Evolutionary conservation across 2,329 filamentous ascomycete species (phyloP), one percentile per base, ranked within the genome.

Genomic region (Colletotrichum shisoi): DNA sequence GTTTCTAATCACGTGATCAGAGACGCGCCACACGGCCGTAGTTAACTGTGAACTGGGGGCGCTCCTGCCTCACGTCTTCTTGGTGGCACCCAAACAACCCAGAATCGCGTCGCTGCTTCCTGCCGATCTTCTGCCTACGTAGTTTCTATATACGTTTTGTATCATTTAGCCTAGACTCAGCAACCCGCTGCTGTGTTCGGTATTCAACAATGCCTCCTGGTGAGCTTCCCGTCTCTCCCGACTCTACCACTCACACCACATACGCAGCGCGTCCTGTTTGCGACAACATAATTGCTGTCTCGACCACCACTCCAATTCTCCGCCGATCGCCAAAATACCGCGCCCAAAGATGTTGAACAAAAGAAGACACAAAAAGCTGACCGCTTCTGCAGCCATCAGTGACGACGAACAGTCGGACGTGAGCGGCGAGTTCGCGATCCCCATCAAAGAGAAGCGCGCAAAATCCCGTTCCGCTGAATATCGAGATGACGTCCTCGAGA

Each of bases 401-500:
- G 78, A 80, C 57, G 73, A 75, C 3, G 76, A 78, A 48, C 69
- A 73, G 49, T 78, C 76, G 13, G 79, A 79, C 27, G 19, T 62
- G 15, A 52, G 49, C 49, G 56, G 52, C 63, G 62, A 48, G 13
- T 53, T 68, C 42, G 48, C 52, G 21, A 57, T 62, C 13, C 62
- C 66, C n/a, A 19, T 62, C 37, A 48, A 46, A 4, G 57, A 57
- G 31, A 52, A 39, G 19, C 66, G 62, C 57, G 57, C 44, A 13
- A 68, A 68, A 56, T 64, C 61, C 56, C 42, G 48, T 19, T 65
- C 65, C 19, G 61, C 48, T 13, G 65, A 65, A 34, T 51, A 54
- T 49, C 45, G 42, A 54, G 61, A 56, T 27, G 56, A 64, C 17
- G 27, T 64, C 39, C 48, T 45, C 49, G 54, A 65, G 12, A 39